Conservation (phyloP, 2,329 filamentous ascomycete genomes). For the Aspergillus vadensis region DNA sequence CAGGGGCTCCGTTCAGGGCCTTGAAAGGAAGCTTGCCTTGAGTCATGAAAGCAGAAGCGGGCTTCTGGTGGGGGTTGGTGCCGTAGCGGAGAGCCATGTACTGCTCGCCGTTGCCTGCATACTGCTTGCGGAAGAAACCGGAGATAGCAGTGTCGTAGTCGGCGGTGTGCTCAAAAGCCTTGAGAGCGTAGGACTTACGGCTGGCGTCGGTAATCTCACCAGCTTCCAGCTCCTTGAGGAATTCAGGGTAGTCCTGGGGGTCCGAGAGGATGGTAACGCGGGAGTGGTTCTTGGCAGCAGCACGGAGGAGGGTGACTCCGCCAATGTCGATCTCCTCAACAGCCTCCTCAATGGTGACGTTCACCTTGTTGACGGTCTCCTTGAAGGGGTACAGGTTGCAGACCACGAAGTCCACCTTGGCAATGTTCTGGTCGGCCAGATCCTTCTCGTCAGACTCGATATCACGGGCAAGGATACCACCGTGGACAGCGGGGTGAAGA, state of each 20-base stretch:
- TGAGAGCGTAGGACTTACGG: slow-evolving; percentile 87
- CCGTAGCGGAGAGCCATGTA: slow-evolving; percentile 88
- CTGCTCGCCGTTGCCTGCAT: slow-evolving; percentile 81
- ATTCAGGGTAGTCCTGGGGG: slow-evolving; percentile 88
- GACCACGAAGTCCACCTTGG: slow-evolving; percentile 93
- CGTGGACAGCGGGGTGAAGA: slow-evolving; percentile 89
- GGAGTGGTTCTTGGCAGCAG: slow-evolving; percentile 96
- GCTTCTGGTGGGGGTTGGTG: slow-evolving; percentile 97
- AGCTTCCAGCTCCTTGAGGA: slow-evolving; percentile 83
- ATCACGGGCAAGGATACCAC: slow-evolving; percentile 83
- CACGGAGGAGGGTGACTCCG: slow-evolving; percentile 92
- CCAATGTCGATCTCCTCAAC: slow-evolving; percentile 99
- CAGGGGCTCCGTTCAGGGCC: slow-evolving; percentile 83
- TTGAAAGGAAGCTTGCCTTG: slow-evolving; percentile 86
- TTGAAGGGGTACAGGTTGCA: slow-evolving; percentile 99
- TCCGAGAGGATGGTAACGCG: slow-evolving; percentile 96
- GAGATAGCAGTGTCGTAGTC: slow-evolving; percentile 95
- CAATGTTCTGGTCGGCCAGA: slow-evolving; percentile 89
- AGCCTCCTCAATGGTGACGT: slow-evolving; percentile 93
- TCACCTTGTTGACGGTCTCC: slow-evolving; percentile 94
- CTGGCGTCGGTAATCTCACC: slow-evolving; percentile 84
- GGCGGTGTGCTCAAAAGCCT: slow-evolving; percentile 97
- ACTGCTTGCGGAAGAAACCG: slow-evolving; percentile 96
- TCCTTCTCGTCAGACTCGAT: slow-evolving; percentile 96
- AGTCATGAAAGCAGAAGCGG: slow-evolving; percentile 78